Conservation (phyloP, 345 rosid genomes). For the Rhodamnia argentea region DNA sequence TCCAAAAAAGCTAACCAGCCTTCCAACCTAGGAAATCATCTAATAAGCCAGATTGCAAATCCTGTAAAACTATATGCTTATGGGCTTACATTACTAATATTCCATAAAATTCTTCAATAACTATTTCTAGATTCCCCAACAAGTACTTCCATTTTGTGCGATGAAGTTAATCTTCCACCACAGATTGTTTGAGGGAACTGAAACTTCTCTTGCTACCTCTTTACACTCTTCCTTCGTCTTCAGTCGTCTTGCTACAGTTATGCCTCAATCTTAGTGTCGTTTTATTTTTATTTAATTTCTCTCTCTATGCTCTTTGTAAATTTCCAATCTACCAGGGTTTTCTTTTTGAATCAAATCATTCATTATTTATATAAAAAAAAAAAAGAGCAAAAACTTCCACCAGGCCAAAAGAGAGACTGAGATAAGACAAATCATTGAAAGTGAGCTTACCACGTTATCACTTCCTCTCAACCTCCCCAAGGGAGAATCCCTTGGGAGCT, state of each 20-base stretch:
- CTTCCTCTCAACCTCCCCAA: slow-evolving; percentile 92
- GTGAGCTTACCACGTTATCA: slow-evolving; percentile 70
- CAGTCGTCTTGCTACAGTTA: background rate
- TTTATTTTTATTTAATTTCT: background rate
- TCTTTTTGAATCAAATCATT: background rate
- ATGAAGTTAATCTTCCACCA: background rate
- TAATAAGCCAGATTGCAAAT: background rate
- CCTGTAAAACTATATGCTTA: background rate
- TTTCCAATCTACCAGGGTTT: background rate
- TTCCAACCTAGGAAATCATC: background rate
- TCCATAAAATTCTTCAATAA: background rate
- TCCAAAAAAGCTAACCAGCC: background rate
- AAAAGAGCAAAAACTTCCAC: background rate
- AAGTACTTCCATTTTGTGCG: background rate
- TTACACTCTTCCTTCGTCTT: background rate
- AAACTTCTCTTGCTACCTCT: background rate
- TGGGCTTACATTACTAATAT: background rate
- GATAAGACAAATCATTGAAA: background rate
- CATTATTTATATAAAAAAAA: background rate
- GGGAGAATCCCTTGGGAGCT: slow-evolving; percentile 66
- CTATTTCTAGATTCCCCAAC: background rate
- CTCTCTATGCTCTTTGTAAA: background rate
- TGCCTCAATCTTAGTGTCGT: background rate
- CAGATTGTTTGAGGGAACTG: background rate
- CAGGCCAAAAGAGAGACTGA: background rate